These are phyloP conservation scores for Chrysoporthe puriensis DNA, from an alignment of 2,329 filamentous ascomycete genomes.

Conservation along the genomic window DNA sequence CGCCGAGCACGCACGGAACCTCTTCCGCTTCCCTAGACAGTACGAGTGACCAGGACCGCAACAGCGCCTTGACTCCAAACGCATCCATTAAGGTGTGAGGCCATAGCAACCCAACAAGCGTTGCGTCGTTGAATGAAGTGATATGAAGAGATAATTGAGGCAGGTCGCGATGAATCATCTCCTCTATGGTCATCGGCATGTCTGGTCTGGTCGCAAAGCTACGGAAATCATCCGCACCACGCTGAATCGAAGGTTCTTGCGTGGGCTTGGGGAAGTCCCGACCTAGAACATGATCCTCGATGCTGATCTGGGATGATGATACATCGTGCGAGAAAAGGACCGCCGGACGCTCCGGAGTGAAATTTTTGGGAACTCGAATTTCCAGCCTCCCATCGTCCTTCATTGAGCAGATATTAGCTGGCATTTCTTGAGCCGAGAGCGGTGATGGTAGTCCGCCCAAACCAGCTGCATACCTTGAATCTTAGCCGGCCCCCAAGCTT, in stretches of 20 bases:
- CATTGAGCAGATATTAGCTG: not conserved
- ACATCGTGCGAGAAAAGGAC: slow-evolving; percentile 40
- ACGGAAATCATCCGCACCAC: slow-evolving; percentile 32
- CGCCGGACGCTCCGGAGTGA: slow-evolving; percentile 39
- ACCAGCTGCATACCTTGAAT: slow-evolving; percentile 38
- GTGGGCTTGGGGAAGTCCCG: slow-evolving; percentile 26
- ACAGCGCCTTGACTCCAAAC: slow-evolving; percentile 45
- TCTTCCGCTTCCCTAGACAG: slow-evolving; percentile 46
- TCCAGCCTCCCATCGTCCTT: not conserved
- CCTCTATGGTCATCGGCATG: slow-evolving; percentile 38
- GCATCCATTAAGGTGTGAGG: slow-evolving; percentile 52
- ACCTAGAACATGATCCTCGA: slow-evolving; percentile 44
- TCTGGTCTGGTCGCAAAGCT: slow-evolving; percentile 32
- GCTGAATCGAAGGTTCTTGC: slow-evolving; percentile 34
- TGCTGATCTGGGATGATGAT: slow-evolving; percentile 30
- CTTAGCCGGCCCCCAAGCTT: slow-evolving; percentile 49
- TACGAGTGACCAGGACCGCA: slow-evolving; percentile 50
- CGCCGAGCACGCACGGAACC: slow-evolving; percentile 35
- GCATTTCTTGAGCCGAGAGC: not conserved
- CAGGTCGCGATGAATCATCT: slow-evolving; percentile 44
- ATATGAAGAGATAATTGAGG: slow-evolving; percentile 52
- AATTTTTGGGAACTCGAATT: slow-evolving; percentile 28
- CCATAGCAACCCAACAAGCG: slow-evolving; percentile 48
- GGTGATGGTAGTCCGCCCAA: slow-evolving; percentile 39
- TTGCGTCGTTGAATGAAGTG: slow-evolving; percentile 51